Percentiles rank a stretch among this genome's conserved stretches.
Evolutionary conservation across 768 basidiomycete species (phyloP).

Genomic region (Lentinula boryana): DNA sequence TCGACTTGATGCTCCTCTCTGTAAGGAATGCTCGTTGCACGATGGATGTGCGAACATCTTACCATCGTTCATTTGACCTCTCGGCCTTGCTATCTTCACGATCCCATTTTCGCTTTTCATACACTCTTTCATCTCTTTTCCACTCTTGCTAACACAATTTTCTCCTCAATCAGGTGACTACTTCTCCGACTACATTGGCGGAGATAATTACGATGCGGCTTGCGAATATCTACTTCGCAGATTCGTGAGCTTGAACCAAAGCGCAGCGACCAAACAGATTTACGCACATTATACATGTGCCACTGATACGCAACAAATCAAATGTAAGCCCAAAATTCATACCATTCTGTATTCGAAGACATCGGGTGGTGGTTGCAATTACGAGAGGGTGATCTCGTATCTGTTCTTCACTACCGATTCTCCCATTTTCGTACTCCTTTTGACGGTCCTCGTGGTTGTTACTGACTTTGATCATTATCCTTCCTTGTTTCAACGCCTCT

Average conservation of each 20-base stretch:
- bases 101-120: not conserved
- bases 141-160: not conserved
- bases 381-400: no score
- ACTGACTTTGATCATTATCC: no score
- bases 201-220: constrained; percentile 83
- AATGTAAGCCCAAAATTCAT: constrained; percentile 45
- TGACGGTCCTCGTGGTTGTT: no score
- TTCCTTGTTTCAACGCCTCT: no score
- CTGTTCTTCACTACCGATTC: no score
- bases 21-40: no score
- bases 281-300: constrained; percentile 92
- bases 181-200: constrained; percentile 89
- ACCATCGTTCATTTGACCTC: not conserved
- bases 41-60: not conserved
- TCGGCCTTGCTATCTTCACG: constrained; percentile 25
- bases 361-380: no score
- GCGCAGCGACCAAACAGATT: constrained; percentile 80
- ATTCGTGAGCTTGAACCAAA: constrained; percentile 91
- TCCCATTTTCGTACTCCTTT: not conserved
- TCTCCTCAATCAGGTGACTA: constrained; percentile 43
- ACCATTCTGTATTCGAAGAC: no score
- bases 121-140: not conserved
- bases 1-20: no score
- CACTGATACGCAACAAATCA: constrained; percentile 92
- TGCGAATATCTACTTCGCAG: constrained; percentile 71